Base-by-base conservation (phyloP, 2,329 filamentous ascomycete species). In the Phialocephala sp. region DNA sequence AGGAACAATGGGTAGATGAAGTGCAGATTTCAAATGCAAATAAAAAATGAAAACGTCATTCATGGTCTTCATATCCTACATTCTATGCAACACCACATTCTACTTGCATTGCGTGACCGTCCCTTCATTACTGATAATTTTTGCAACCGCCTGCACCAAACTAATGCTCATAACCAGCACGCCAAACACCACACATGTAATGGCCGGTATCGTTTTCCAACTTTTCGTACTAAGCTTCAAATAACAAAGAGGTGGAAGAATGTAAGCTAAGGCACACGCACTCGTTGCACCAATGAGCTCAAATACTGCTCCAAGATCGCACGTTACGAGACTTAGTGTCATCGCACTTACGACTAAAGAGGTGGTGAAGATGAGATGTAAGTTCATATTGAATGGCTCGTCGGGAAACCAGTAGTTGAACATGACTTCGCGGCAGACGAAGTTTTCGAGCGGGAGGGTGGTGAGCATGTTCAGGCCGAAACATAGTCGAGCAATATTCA, bases 381-480 rank as follows among this genome's bases (percentile, higher is more conserved):
- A 62, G 43, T 89, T 89, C 73, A 93, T 87, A 77, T 93, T 89
- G 81, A 94, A 97, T 0, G 91, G 90, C 41, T 75, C 70, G 4
- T 66, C 83, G 0, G 85, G 86, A 73, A 84, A 89, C 76, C 84
- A 89, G 79, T 97, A 97, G 69, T 92, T 93, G 72, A 92, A 87
- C 92, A 97, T 97, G 69, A 97, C 94, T 79, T 97, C 95, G 75
- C 95, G 88, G 79, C 95, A 99, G 62, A 99, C 95, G 78, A 99
- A 99, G 18, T 93, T 94, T 82, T 99, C 95, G 66, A 99, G 89
- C 0, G 95, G 95, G 41, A 99, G 83, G 1, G 95, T 98, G 15
- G 95, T 97, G 74, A 99, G 88, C 95, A 99, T 99, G 83, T 99
- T 99, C 71, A 99, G 86, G 1, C 95, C 95, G 76, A 99, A 98